Conservation (phyloP, 2,329 filamentous ascomycete species). For the Alternaria incomplexa region DNA sequence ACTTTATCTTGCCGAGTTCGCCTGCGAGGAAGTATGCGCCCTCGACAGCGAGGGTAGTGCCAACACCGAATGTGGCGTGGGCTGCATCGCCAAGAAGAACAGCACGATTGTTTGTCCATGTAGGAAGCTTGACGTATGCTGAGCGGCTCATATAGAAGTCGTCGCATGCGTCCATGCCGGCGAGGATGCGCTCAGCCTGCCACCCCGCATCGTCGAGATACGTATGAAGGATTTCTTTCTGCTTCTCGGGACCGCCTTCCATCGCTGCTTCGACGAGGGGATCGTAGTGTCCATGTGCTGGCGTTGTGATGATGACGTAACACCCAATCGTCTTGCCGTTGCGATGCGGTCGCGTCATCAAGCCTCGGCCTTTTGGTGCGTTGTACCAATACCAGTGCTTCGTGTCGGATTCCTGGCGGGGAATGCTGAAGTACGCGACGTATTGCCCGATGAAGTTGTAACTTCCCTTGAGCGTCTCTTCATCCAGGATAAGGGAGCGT, state of each 20-base stretch:
- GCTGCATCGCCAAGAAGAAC: conserved; percentile 62
- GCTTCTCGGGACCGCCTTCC: conserved; percentile 42
- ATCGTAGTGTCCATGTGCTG: conserved; percentile 10
- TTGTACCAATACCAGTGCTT: conserved; percentile 35
- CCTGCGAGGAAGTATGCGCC: conserved; percentile 50
- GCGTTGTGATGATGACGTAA: conserved; percentile 33
- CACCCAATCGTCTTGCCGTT: conserved; percentile 31
- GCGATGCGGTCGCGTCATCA: conserved; percentile 37
- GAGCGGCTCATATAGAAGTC: conserved; percentile 58
- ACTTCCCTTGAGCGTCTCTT: conserved; percentile 22
- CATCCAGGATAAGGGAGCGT: conserved; percentile 32
- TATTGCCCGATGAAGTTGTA: conserved; percentile 33
- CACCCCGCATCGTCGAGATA: conserved; percentile 53
- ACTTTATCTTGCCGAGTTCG: conserved; percentile 36
- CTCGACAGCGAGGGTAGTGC: conserved; percentile 44
- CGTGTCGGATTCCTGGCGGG: conserved; percentile 23
- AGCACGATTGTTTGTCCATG: conserved; percentile 57
- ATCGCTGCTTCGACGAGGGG: conserved; percentile 24
- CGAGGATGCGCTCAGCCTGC: conserved; percentile 53
- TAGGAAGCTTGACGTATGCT: conserved; percentile 53
- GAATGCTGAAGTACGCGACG: conserved; percentile 42
- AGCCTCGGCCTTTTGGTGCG: conserved; percentile 24
- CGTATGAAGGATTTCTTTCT: conserved; percentile 50
- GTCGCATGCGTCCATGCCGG: conserved; percentile 47
- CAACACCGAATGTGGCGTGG: conserved; percentile 41